Conservation (phyloP, 345 rosid genomes). For the Eucalyptus decipiens region DNA sequence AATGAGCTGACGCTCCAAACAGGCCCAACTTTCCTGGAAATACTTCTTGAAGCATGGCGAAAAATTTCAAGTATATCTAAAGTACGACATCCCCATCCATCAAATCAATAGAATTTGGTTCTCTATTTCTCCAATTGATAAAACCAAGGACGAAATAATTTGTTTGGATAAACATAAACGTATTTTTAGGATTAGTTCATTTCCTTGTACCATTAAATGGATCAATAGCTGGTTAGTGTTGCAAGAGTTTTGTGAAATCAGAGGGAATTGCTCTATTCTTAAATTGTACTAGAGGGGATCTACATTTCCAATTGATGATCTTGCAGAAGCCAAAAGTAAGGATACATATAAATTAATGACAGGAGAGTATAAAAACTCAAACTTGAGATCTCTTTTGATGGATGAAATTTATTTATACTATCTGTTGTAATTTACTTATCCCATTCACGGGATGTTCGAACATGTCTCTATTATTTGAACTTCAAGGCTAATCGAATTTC, state of each 20-base stretch:
- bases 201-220: neutral
- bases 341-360: neutral
- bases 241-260: neutral
- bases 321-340: neutral
- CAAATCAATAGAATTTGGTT: neutral
- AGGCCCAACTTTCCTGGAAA: neutral
- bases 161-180: neutral
- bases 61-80: neutral
- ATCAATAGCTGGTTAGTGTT: neutral
- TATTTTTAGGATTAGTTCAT: neutral
- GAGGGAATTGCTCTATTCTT: neutral
- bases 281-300: neutral
- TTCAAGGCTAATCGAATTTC: neutral
- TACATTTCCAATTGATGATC: neutral
- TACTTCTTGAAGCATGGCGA: neutral
- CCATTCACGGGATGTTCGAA: neutral
- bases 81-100: neutral
- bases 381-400: neutral
- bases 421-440: neutral
- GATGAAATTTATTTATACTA: neutral
- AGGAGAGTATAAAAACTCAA: neutral
- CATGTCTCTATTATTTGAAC: neutral
- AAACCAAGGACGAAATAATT: neutral
- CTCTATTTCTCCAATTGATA: neutral
- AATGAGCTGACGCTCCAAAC: neutral